Evolutionary conservation across 495 filamentous ascomycete genomes (phyloP).

Genomic region (Melanomma pulvis-pyrius): DNA sequence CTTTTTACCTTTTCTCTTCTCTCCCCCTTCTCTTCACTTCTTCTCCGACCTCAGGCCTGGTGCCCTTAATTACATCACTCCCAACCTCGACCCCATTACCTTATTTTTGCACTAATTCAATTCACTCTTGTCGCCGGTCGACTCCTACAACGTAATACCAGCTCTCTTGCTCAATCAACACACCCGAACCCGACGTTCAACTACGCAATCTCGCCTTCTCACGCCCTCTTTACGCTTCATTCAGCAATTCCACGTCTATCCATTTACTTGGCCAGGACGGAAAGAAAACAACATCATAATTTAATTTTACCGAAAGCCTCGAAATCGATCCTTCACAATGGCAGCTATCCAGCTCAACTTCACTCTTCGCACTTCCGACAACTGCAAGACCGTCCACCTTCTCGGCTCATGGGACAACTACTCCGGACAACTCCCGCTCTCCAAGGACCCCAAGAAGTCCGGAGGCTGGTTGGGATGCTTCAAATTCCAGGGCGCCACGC

Average conservation of each 20-base stretch:
- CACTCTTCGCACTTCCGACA: slow-evolving; percentile 88
- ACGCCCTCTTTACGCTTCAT: slow-evolving; percentile 30
- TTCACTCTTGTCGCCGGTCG: slow-evolving; percentile 45
- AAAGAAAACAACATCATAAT: slow-evolving; percentile 18
- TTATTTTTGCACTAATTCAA: slow-evolving; percentile 32
- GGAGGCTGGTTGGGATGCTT: slow-evolving; percentile 95
- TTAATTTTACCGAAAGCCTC: slow-evolving; percentile 16
- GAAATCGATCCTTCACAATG: slow-evolving; percentile 41
- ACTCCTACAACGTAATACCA: slow-evolving; percentile 43
- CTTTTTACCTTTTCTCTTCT: slow-evolving; percentile 39
- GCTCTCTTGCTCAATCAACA: slow-evolving; percentile 46
- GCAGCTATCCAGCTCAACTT: slow-evolving; percentile 51
- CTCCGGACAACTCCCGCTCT: slow-evolving; percentile 85
- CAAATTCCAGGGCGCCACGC: slow-evolving; percentile 82
- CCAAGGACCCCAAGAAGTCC: slow-evolving; percentile 80
- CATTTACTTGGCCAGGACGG: slow-evolving; percentile 29
- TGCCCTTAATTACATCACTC: slow-evolving; percentile 37
- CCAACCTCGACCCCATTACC: slow-evolving; percentile 14
- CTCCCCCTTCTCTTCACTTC: slow-evolving; percentile 26
- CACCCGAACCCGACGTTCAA: slow-evolving; percentile 16
- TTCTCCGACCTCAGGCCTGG: slow-evolving; percentile 34
- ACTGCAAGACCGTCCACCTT: slow-evolving; percentile 96
- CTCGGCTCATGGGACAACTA: slow-evolving; percentile 99
- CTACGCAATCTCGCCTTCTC: slow-evolving; percentile 27
- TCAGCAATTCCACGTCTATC: slow-evolving; percentile 20